phyloP scores from a whole-genome alignment of 257 asterid species.

The Gentiana macrophylla region DNA sequence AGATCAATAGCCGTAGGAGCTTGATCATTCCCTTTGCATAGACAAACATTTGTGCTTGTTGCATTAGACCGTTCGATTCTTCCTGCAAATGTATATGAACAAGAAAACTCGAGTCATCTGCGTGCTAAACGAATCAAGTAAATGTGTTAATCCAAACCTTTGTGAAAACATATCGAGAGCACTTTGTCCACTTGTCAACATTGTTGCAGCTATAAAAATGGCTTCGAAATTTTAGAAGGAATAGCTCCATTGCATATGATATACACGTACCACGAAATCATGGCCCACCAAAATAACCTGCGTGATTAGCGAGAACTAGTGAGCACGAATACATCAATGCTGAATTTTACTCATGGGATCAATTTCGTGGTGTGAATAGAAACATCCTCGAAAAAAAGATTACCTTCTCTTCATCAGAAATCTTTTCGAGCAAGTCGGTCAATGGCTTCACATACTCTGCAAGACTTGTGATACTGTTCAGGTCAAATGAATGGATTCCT shows the following conservation, averaged over 20 bases:
- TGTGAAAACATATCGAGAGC: conserved; percentile 85
- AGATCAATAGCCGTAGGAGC: conserved; percentile 89
- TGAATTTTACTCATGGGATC: neutral
- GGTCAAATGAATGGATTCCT: conserved; percentile 83
- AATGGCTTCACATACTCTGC: conserved; percentile 86
- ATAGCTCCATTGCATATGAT: conserved; percentile 78
- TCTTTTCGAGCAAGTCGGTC: conserved; percentile 57
- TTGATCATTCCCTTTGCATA: conserved; percentile 74
- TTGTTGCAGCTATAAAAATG: conserved; percentile 75
- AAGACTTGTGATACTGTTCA: conserved; percentile 68
- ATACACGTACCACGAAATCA: conserved; percentile 94
- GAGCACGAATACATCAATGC: neutral
- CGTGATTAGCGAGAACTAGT: conserved; percentile 1
- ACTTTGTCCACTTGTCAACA: conserved; percentile 81
- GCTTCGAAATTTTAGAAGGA: conserved; percentile 72
- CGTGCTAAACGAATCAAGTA: no score
- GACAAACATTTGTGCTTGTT: conserved; percentile 61
- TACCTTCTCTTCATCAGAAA: conserved; percentile 82
- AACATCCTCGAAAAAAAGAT: conserved; percentile 12
- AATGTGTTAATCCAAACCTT: conserved; percentile 32
- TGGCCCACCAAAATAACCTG: conserved; percentile 97
- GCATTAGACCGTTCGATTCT: conserved; percentile 76
- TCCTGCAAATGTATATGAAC: conserved; percentile 33
- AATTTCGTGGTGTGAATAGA: neutral
- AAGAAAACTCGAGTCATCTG: no score